Base-by-base conservation (phyloP, 805 yeast species). In the Metschnikowia gelsemii region DNA sequence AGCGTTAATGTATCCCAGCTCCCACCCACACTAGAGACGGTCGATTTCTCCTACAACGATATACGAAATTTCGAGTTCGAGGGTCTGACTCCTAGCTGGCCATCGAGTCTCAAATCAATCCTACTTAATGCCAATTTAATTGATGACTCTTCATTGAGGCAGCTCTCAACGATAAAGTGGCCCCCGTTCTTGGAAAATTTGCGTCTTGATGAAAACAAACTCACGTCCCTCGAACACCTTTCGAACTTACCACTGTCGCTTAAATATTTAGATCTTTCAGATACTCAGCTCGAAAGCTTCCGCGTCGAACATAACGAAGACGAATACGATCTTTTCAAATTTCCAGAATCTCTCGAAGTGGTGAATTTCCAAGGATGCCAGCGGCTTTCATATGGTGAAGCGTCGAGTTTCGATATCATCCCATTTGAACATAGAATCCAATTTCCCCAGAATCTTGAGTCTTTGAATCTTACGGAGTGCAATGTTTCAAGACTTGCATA, bases 1-100 rank as follows among this genome's bases (percentile, higher is more conserved):
- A 35, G 47, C 8, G 35, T 61, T 27, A 52, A 58, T 36, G 45
- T 67, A 3, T 43, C 57, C 11, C 48, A 32, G 16, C 51, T 68
- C 14, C 68, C 69, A 2, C 47, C 45, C 14, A 54, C 64, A 0
- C 40, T 66, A 23, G 62, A 59, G 32, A 59, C 59, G 2, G 44
- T 66, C 20, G 70, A 65, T 35, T 45, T 66, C 13, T 57, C 62
- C 13, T 44, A 47, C 45, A 65, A 62, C 38, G 37, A 39, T 21
- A 52, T 61, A 4, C 37, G 35, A 7, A 27, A 30, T 8, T 45
- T 59, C 37, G 33, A 32, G 11, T 33, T 17, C 11, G 43, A 42
- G 22, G 38, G 27, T 2, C 31, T 22, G 7, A 33, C 40, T 3
- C 27, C 46, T 9, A 47, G 27, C n/a, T 63, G 63, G 59, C 71